Conservation (phyloP, 163 green algal genomes). For the Scenedesmus sp. region DNA sequence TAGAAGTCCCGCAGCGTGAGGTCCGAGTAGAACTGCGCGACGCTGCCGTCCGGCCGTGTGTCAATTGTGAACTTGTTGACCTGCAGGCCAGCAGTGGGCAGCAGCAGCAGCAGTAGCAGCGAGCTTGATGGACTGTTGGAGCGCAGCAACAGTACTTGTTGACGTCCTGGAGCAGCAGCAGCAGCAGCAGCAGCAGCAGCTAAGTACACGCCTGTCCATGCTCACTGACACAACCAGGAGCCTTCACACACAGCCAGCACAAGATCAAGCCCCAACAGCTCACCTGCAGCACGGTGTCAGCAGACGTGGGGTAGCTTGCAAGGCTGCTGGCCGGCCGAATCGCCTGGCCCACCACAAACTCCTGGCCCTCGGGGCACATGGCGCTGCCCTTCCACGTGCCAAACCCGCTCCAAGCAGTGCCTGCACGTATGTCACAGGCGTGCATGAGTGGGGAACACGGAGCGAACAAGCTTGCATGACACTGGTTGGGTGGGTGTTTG, state of each 20-base stretch:
- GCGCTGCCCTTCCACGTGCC: constrained; percentile 82
- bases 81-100: constrained; percentile 37
- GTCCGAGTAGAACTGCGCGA: constrained; percentile 93
- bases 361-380: constrained; percentile 77
- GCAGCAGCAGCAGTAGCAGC: neutral
- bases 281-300: constrained; percentile 71
- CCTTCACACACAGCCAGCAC: neutral
- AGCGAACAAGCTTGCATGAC: too few relatives aligned
- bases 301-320: constrained; percentile 55
- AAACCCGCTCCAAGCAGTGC: constrained; percentile 80
- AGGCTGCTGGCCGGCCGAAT: constrained; percentile 57
- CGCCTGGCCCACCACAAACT: constrained; percentile 62
- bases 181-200: neutral
- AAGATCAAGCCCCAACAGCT: neutral
- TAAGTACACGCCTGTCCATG: too few relatives aligned
- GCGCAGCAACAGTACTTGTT: constrained; percentile 94
- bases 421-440: constrained; percentile 52
- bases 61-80: constrained; percentile 96
- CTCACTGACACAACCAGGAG: too few relatives aligned
- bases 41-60: constrained; percentile 90
- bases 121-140: constrained; percentile 80
- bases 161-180: constrained; percentile 63
- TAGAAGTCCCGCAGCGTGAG: constrained; percentile 60
- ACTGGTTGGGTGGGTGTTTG: too few relatives aligned
- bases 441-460: too few relatives aligned